Percentiles rank a stretch among this genome's conserved stretches.
Conservation (phyloP, 768 basidiomycete species). For the Leccinum disarticulatum region DNA sequence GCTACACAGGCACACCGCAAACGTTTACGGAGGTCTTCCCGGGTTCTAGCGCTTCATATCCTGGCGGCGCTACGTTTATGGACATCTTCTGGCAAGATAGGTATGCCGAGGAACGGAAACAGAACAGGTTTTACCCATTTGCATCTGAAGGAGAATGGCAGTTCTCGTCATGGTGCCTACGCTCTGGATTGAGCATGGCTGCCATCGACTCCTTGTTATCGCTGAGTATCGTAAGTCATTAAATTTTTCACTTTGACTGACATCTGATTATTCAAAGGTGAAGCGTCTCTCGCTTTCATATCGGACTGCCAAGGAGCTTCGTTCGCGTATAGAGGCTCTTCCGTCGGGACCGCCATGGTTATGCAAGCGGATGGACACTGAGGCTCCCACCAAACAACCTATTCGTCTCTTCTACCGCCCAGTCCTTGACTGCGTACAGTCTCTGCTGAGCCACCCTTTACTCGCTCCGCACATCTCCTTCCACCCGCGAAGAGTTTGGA, state of each 20-base stretch:
- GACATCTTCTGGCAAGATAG: neutral
- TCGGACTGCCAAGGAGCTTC: neutral
- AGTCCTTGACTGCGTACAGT: slow-evolving; percentile 29
- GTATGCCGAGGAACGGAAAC: neutral
- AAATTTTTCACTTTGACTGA: neutral
- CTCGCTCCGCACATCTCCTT: slow-evolving; percentile 27
- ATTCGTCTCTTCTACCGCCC: slow-evolving; percentile 31
- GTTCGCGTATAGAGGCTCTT: neutral
- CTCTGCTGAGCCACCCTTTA: slow-evolving; percentile 25
- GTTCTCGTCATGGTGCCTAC: neutral
- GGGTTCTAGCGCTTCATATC: neutral
- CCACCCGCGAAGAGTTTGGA: slow-evolving; percentile 18
- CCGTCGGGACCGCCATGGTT: neutral
- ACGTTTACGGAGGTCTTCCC: neutral
- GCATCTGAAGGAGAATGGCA: neutral
- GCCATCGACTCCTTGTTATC: neutral
- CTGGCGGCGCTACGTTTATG: neutral
- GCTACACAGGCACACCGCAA: neutral
- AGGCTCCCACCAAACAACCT: slow-evolving; percentile 24
- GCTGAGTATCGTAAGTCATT: neutral
- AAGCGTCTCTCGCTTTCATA: neutral
- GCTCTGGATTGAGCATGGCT: neutral
- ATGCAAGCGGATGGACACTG: neutral
- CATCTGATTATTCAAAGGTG: neutral
- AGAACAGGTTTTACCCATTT: neutral